These are phyloP conservation scores for Neurospora sp. DNA, from an alignment of 495 filamentous ascomycete species.

Conservation along the genomic window DNA sequence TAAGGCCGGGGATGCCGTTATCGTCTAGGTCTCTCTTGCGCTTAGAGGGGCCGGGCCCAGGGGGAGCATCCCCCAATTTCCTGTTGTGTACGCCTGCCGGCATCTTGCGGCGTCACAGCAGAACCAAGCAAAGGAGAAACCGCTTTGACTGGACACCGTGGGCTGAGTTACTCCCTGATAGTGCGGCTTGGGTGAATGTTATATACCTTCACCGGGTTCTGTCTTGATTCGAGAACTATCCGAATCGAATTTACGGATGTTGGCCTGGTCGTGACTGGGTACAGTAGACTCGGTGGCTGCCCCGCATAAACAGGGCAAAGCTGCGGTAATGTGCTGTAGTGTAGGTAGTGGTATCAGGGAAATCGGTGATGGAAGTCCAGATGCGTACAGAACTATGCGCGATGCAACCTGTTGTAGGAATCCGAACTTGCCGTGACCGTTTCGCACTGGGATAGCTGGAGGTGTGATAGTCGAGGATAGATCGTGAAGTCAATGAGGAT, in stretches of 20 bases:
- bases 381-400: neutral
- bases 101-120: neutral
- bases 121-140: neutral
- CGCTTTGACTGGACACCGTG: neutral
- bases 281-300: neutral
- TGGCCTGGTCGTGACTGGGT: neutral
- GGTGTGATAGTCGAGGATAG: neutral
- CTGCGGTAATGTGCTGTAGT: neutral
- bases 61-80: neutral
- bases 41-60: constrained; percentile 11
- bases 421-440: neutral
- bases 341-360: neutral
- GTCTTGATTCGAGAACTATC: neutral
- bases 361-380: neutral
- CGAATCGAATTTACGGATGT: neutral
- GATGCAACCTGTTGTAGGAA: neutral
- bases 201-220: neutral
- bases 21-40: constrained; percentile 34
- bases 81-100: neutral
- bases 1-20: constrained; percentile 18
- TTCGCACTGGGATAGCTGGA: neutral
- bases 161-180: neutral
- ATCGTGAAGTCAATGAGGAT: neutral
- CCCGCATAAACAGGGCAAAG: neutral
- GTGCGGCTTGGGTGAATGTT: neutral